Percentiles rank a stretch among this genome's conserved stretches.
phyloP scores from a whole-genome alignment of 139 green algal genomes.

The Trebouxia sp. region DNA sequence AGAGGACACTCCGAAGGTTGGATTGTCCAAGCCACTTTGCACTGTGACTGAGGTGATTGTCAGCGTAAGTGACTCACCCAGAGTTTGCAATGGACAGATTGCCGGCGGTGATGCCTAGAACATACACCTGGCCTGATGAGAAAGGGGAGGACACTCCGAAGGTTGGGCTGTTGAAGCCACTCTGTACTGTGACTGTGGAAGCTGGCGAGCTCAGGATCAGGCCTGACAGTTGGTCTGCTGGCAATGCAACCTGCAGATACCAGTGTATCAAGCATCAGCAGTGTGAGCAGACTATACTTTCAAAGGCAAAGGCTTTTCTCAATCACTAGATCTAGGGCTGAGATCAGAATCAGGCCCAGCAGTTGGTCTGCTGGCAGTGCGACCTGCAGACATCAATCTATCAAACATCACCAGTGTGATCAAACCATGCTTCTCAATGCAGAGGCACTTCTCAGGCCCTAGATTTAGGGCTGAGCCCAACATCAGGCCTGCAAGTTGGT shows the following conservation, averaged over 20 bases:
- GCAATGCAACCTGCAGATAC: background rate
- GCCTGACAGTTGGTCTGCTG: background rate
- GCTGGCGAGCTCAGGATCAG: conserved; percentile 8
- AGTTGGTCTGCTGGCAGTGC: background rate
- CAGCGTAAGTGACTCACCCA: too few relatives aligned
- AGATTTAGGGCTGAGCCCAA: background rate
- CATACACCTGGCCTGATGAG: background rate
- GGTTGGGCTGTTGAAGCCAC: background rate
- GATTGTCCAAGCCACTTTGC: too few relatives aligned
- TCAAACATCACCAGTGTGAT: background rate
- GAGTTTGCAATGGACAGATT: conserved; percentile 22
- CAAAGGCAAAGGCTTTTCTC: background rate
- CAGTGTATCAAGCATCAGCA: background rate
- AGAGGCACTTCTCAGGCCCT: background rate
- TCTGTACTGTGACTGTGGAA: background rate
- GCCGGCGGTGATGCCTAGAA: background rate
- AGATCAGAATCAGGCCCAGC: background rate
- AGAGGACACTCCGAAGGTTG: too few relatives aligned
- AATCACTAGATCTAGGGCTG: background rate
- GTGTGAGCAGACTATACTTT: background rate
- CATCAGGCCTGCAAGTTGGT: background rate
- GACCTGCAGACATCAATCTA: background rate
- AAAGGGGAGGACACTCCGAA: conserved; percentile 1
- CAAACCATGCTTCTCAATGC: background rate
- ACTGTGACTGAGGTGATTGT: too few relatives aligned